Evolutionary conservation across 2,329 filamentous ascomycete genomes (phyloP).

Genomic region (Neofusicoccum umdonicola): DNA sequence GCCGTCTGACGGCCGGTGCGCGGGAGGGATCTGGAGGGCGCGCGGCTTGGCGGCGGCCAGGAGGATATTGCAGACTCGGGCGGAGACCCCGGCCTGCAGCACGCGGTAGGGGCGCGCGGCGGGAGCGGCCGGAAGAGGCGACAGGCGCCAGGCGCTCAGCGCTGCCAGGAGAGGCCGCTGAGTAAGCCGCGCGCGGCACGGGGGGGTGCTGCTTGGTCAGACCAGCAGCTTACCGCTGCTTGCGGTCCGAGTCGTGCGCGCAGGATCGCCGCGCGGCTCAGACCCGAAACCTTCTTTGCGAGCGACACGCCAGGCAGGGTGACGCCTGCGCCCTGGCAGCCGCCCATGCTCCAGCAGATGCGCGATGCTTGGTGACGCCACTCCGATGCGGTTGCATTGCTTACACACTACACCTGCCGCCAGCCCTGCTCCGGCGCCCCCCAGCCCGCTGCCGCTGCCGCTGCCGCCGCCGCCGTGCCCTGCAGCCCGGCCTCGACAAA

Average conservation of each 20-base stretch:
- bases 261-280: background rate
- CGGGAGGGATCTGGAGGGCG: background rate
- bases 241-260: background rate
- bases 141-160: background rate
- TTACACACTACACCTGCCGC: slow-evolving; percentile 11
- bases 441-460: background rate
- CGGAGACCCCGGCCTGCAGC: background rate
- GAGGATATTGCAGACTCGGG: background rate
- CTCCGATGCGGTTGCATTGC: slow-evolving; percentile 6
- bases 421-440: background rate
- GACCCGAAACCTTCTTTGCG: background rate
- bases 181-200: background rate
- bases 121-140: slow-evolving; percentile 17
- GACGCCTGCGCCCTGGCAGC: background rate
- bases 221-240: background rate
- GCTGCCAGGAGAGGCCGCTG: background rate
- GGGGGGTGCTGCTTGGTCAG: background rate
- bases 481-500: slow-evolving; percentile 31
- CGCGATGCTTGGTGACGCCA: slow-evolving; percentile 12
- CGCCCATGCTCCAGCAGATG: background rate
- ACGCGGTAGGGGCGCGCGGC: background rate
- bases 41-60: background rate
- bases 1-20: slow-evolving; percentile 10
- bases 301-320: background rate
- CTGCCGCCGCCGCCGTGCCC: background rate